phyloP scores from a whole-genome alignment of 441 rosid genomes.

The Corymbia citriodora region DNA sequence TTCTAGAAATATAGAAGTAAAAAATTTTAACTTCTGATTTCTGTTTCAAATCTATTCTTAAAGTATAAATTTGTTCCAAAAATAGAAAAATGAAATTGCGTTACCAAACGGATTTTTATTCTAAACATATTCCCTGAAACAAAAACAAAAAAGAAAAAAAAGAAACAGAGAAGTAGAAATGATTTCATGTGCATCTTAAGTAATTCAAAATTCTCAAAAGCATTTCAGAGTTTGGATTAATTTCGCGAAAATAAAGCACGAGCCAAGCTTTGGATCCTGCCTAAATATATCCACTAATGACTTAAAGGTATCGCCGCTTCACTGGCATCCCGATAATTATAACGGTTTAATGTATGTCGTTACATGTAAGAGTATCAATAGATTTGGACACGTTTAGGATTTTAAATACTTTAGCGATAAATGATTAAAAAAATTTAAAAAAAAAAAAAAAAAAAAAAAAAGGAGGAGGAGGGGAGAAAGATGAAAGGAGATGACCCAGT shows the following conservation, averaged over 20 bases:
- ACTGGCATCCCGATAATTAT: not conserved
- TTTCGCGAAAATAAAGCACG: not conserved
- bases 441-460: too few species aligned
- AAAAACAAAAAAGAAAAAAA: too few species aligned
- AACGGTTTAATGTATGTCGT: not conserved
- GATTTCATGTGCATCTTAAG: not conserved
- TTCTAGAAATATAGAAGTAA: too few species aligned
- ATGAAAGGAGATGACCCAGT: too few species aligned
- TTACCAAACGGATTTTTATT: too few species aligned
- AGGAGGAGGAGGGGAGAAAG: not conserved
- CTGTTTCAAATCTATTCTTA: too few species aligned
- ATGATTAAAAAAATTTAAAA: too few species aligned
- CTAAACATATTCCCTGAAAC: too few species aligned
- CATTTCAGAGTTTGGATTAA: not conserved
- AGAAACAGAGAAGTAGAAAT: too few species aligned
- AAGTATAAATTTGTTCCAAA: too few species aligned
- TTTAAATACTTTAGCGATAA: not conserved
- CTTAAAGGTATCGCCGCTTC: not conserved
- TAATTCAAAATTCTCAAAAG: not conserved
- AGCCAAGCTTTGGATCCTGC: not conserved
- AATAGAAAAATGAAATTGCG: too few species aligned
- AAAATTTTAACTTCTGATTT: too few species aligned
- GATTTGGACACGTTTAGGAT: not conserved
- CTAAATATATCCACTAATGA: not conserved
- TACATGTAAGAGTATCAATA: not conserved